A percentile compares a stretch with the other conserved stretches of the same genome.
phyloP scores from a whole-genome alignment of 768 basidiomycete species.

The Leucosporidium yakuticum region DNA sequence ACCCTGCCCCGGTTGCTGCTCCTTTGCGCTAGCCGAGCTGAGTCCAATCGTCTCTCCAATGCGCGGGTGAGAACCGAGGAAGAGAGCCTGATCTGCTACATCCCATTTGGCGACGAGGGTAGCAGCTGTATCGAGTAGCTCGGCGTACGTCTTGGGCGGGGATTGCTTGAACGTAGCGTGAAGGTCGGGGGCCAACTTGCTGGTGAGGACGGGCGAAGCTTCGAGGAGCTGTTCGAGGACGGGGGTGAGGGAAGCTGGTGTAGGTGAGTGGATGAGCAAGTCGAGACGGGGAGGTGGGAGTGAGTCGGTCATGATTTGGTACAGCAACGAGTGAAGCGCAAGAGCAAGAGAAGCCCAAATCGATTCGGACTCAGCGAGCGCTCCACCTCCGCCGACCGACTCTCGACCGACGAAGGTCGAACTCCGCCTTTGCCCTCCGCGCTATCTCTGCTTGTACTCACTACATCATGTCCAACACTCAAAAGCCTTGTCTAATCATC shows the following conservation, averaged over 20 bases:
- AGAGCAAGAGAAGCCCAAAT: neutral
- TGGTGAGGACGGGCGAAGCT: slow-evolving; percentile 40
- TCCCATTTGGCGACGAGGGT: slow-evolving; percentile 35
- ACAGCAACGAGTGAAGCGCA: neutral
- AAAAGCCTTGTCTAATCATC: slow-evolving; percentile 42
- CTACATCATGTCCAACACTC: neutral
- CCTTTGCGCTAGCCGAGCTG: slow-evolving; percentile 42
- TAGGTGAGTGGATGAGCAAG: slow-evolving; percentile 28
- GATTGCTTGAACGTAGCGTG: slow-evolving; percentile 8
- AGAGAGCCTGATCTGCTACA: slow-evolving; percentile 40
- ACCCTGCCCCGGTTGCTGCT: slow-evolving; percentile 40
- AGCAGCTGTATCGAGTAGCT: slow-evolving; percentile 38
- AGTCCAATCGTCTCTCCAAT: slow-evolving; percentile 44
- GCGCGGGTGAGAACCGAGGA: slow-evolving; percentile 46
- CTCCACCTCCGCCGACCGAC: neutral
- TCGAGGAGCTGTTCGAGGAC: slow-evolving; percentile 43
- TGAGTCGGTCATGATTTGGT: neutral
- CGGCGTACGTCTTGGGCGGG: slow-evolving; percentile 25
- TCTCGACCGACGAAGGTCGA: too few relatives aligned
- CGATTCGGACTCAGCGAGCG: neutral
- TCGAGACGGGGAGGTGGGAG: slow-evolving; percentile 30
- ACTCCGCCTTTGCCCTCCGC: neutral
- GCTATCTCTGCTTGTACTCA: neutral
- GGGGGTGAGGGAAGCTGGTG: slow-evolving; percentile 9
- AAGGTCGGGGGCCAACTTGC: slow-evolving; percentile 42